These are phyloP conservation scores for Arthrobotrys musiformis DNA, from an alignment of 2,329 filamentous ascomycete genomes.

Conservation along the genomic window DNA sequence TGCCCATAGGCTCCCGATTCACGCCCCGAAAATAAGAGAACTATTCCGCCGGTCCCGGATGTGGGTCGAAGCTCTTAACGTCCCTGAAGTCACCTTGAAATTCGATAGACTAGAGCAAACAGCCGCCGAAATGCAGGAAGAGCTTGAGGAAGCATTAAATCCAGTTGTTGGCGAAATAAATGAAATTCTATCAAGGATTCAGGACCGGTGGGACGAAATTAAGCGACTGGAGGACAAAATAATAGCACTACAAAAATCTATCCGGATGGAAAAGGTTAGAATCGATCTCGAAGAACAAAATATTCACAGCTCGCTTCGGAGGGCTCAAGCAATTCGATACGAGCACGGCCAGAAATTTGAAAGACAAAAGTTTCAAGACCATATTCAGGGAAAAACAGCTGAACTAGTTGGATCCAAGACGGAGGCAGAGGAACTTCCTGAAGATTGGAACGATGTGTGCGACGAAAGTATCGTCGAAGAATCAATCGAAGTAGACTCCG, in stretches of 20 bases:
- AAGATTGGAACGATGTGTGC: neutral
- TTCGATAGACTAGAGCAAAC: constrained; percentile 25
- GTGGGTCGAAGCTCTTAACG: constrained; percentile 29
- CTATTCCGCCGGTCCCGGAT: constrained; percentile 14
- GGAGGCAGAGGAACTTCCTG: neutral
- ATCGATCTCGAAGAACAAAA: constrained; percentile 22
- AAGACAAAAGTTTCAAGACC: neutral
- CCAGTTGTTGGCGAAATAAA: constrained; percentile 28
- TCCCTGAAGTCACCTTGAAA: constrained; percentile 13
- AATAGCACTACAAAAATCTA: neutral
- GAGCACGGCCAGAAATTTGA: constrained; percentile 24
- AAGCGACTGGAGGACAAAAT: constrained; percentile 26
- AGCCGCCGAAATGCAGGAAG: constrained; percentile 17
- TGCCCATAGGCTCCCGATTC: constrained; percentile 43
- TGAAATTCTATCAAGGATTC: constrained; percentile 12
- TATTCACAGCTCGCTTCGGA: constrained; percentile 2
- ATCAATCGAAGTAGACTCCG: neutral
- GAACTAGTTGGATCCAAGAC: neutral
- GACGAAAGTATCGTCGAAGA: neutral
- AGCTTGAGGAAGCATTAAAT: constrained; percentile 16
- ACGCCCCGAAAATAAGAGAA: constrained; percentile 37
- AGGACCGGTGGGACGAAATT: neutral
- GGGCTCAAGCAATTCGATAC: constrained; percentile 3
- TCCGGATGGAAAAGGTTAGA: neutral
- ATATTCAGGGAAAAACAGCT: neutral